Evolutionary conservation across 202 grass and related monocot genomes (phyloP).

Genomic region (Eragrostis tef): DNA sequence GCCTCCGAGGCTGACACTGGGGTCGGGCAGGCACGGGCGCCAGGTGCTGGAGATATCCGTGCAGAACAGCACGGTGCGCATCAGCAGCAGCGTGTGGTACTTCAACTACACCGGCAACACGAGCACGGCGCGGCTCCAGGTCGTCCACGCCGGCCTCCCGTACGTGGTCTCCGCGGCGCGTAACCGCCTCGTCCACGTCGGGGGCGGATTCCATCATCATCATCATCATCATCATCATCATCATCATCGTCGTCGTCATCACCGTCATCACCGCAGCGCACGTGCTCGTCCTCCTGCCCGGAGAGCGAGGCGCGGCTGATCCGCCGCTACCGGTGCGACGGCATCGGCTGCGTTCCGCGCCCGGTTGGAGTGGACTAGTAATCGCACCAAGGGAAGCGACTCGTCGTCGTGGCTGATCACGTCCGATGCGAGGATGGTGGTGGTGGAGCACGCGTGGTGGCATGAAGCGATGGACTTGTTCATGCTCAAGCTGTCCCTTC

Average conservation of each 20-base stretch:
- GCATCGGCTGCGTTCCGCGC: constrained; percentile 48
- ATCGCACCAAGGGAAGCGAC: not conserved
- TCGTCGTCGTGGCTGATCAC: not conserved
- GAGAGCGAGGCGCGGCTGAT: not conserved
- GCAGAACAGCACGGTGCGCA: constrained; percentile 9
- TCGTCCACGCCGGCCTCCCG: not conserved
- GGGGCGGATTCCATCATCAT: constrained; percentile 19
- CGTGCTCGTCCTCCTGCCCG: constrained; percentile 5
- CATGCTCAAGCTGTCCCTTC: not conserved
- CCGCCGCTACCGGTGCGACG: constrained; percentile 4
- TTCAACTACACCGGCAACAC: not conserved
- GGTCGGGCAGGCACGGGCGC: not conserved
- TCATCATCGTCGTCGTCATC: too few species aligned
- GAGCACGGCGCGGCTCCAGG: not conserved
- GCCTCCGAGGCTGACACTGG: constrained; percentile 38
- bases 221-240: not conserved
- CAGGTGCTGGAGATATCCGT: constrained; percentile 49
- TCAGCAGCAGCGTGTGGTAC: constrained; percentile 9
- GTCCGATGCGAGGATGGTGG: not conserved
- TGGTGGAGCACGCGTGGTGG: not conserved
- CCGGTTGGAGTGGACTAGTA: not conserved
- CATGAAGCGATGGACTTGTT: not conserved
- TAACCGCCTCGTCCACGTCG: not conserved
- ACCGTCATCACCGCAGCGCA: not conserved
- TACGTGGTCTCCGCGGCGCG: not conserved